Evolutionary conservation across 306 rosid species (phyloP).

Genomic region (Castanopsis chinensis): DNA sequence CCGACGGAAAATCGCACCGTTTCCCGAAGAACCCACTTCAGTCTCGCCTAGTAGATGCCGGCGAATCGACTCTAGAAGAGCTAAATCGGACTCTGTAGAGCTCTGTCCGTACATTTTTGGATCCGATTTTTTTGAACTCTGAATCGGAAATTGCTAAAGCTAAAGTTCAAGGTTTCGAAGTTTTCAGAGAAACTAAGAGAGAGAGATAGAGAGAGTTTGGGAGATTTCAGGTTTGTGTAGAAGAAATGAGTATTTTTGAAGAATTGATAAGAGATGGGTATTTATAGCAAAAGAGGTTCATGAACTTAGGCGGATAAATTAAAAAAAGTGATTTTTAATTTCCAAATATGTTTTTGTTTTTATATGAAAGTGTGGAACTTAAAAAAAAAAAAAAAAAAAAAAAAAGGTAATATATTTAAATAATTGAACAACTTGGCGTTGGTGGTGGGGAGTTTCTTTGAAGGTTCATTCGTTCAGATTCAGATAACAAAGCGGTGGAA

Average conservation of each 20-base stretch:
- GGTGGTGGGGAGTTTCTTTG: too few species aligned
- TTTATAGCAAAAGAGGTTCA: constrained; percentile 58
- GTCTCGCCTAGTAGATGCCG: constrained; percentile 67
- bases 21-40: constrained; percentile 28
- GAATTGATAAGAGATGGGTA: neutral
- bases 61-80: constrained; percentile 53
- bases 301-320: constrained; percentile 27
- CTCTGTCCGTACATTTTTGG: constrained; percentile 35
- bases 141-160: neutral
- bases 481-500: too few species aligned
- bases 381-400: too few species aligned
- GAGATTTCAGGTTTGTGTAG: too few species aligned
- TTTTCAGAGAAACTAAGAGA: too few species aligned
- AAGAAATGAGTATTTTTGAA: neutral
- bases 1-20: constrained; percentile 37
- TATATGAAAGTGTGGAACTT: too few species aligned
- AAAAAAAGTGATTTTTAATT: too few species aligned
- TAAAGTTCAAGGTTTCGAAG: neutral
- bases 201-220: too few species aligned
- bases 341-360: too few species aligned
- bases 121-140: neutral
- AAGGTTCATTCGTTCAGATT: too few species aligned
- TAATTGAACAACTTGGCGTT: too few species aligned
- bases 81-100: constrained; percentile 35
- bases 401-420: too few species aligned